phyloP scores from a whole-genome alignment of 2,329 filamentous ascomycete genomes.

The Venturia oleaginea region DNA sequence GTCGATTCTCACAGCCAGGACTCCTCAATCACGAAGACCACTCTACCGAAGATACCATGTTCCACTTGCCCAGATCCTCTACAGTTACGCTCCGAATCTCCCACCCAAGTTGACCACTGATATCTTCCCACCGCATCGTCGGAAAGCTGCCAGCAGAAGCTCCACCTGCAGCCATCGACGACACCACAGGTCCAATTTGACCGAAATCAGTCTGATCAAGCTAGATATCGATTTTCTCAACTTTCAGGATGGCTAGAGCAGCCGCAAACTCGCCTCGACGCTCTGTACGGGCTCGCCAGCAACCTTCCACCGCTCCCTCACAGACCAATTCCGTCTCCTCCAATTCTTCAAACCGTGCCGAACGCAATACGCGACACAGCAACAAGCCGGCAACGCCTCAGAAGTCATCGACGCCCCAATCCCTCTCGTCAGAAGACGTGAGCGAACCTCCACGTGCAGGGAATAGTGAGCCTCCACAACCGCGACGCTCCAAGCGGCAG shows the following conservation, averaged over 20 bases:
- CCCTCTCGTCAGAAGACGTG: slow-evolving; percentile 59
- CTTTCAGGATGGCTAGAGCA: slow-evolving; percentile 5
- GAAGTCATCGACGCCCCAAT: slow-evolving; percentile 66
- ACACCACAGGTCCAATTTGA: background rate
- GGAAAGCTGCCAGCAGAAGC: background rate
- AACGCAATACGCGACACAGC: slow-evolving; percentile 59
- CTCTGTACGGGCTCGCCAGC: slow-evolving; percentile 74
- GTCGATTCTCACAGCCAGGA: slow-evolving; percentile 1
- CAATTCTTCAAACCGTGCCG: slow-evolving; percentile 62
- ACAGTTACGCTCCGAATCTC: background rate
- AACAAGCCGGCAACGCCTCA: slow-evolving; percentile 61
- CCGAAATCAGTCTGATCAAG: background rate
- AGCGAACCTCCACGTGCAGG: slow-evolving; percentile 46
- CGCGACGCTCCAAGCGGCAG: slow-evolving; percentile 70
- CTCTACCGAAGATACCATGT: background rate
- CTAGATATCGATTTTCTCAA: background rate
- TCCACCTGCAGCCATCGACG: background rate
- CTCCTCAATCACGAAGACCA: background rate
- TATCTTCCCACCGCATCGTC: background rate
- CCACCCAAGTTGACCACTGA: background rate
- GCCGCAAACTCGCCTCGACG: slow-evolving; percentile 62
- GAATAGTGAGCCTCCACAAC: slow-evolving; percentile 56
- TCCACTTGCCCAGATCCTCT: background rate
- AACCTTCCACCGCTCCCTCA: slow-evolving; percentile 48
- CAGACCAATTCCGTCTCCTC: slow-evolving; percentile 60